Evolutionary conservation across 352 stramenopile genomes (phyloP).

Genomic region (Blastocystis sp.): DNA sequence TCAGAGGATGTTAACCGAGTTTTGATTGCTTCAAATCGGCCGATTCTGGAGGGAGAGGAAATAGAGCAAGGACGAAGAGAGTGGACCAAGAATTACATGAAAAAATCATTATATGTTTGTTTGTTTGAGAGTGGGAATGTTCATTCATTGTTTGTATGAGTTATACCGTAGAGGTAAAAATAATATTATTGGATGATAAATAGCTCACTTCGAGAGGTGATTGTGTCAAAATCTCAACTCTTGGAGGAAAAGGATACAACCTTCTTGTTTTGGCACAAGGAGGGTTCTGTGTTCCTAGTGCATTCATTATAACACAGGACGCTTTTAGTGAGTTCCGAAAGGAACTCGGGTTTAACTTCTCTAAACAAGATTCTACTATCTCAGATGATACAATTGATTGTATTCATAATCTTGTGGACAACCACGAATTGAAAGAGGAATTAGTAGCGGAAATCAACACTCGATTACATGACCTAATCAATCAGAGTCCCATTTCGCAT

Average conservation of each 20-base stretch:
- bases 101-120: not conserved
- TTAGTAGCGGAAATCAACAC: slow-evolving; percentile 44
- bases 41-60: not conserved
- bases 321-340: slow-evolving; percentile 21
- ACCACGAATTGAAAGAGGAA: slow-evolving; percentile 34
- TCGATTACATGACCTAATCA: slow-evolving; percentile 24
- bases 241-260: slow-evolving; percentile 62
- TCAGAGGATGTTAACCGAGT: slow-evolving; percentile 43
- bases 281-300: slow-evolving; percentile 36
- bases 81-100: not conserved
- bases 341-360: not conserved
- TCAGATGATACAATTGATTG: not conserved
- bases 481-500: not conserved
- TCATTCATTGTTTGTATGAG: not conserved
- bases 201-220: slow-evolving; percentile 51
- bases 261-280: slow-evolving; percentile 55
- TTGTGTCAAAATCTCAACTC: not conserved
- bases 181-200: not conserved
- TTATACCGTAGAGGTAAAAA: slow-evolving; percentile 48
- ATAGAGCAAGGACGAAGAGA: not conserved
- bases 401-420: slow-evolving; percentile 41
- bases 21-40: not conserved
- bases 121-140: slow-evolving; percentile 20
- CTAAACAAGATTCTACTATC: not conserved
- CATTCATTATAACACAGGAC: slow-evolving; percentile 52